Conservation (phyloP, 169 alveolate species). For the Plasmodium malariae region DNA sequence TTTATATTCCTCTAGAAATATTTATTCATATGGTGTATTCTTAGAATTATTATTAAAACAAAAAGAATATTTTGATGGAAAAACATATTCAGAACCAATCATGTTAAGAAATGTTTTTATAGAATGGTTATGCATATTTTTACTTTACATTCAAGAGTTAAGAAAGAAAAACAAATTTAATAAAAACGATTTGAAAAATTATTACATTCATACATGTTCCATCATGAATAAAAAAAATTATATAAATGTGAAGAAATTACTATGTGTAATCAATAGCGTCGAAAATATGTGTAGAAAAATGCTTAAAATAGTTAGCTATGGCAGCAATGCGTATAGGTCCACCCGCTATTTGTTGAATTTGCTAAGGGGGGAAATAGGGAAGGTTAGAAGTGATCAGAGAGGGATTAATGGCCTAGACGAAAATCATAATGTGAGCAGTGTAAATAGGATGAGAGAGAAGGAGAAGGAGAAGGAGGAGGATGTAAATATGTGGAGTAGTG, state of each 20-base stretch:
- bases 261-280: conserved; percentile 41
- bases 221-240: conserved; percentile 29
- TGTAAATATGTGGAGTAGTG: neutral
- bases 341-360: conserved; percentile 8
- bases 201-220: conserved; percentile 26
- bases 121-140: conserved; percentile 47
- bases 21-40: conserved; percentile 28
- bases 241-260: conserved; percentile 27
- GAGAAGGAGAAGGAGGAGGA: neutral
- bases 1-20: conserved; percentile 24
- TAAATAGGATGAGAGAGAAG: neutral
- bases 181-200: neutral
- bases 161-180: conserved; percentile 19
- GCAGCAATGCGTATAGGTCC: conserved; percentile 40
- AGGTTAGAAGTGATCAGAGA: too few species aligned
- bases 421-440: neutral
- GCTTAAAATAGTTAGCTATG: neutral
- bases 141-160: conserved; percentile 14
- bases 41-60: conserved; percentile 24
- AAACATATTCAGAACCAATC: conserved; percentile 29
- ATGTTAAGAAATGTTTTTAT: conserved; percentile 40
- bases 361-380: conserved; percentile 7
- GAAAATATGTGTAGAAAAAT: conserved; percentile 18
- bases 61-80: conserved; percentile 42
- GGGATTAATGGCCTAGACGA: neutral